These are phyloP conservation scores for Euphrasia arctica DNA, from an alignment of 305 asterid genomes.

Conservation along the genomic window DNA sequence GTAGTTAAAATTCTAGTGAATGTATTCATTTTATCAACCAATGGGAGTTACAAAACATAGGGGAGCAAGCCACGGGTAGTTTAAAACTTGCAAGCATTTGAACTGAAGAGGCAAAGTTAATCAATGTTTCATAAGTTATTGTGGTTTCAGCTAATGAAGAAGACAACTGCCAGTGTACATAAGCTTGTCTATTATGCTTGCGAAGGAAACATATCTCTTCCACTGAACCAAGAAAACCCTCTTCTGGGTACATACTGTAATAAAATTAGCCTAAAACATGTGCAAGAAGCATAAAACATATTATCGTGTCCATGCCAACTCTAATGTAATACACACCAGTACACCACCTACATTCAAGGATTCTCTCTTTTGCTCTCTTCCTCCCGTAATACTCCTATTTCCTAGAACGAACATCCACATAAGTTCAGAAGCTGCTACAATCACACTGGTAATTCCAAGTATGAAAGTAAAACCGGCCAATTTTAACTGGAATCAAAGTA, in stretches of 20 bases:
- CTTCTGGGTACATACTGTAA: slow-evolving; percentile 15
- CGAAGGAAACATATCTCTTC: slow-evolving; percentile 17
- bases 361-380: slow-evolving; percentile 18
- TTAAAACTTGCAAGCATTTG: slow-evolving; percentile 19
- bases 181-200: slow-evolving; percentile 19
- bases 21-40: slow-evolving; percentile 17
- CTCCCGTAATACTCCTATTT: slow-evolving; percentile 21
- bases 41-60: neutral
- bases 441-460: slow-evolving; percentile 9
- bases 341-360: slow-evolving; percentile 17
- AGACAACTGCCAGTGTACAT: slow-evolving; percentile 3
- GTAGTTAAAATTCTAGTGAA: slow-evolving; percentile 16
- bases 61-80: neutral
- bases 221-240: slow-evolving; percentile 23
- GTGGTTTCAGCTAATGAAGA: slow-evolving; percentile 9
- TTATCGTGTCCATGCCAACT: slow-evolving; percentile 10
- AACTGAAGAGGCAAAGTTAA: slow-evolving; percentile 17
- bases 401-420: slow-evolving; percentile 15
- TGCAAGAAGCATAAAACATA: slow-evolving; percentile 6
- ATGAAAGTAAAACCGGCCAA: slow-evolving; percentile 7
- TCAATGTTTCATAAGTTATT: slow-evolving; percentile 1
- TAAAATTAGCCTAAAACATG: slow-evolving; percentile 15
- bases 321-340: slow-evolving; percentile 2
- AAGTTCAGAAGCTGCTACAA: slow-evolving; percentile 9
- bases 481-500: neutral